Percentiles rank a stretch among this genome's conserved stretches.
Conservation (phyloP, 371 early-diverging fungal species). For the Mortierella sp. region DNA sequence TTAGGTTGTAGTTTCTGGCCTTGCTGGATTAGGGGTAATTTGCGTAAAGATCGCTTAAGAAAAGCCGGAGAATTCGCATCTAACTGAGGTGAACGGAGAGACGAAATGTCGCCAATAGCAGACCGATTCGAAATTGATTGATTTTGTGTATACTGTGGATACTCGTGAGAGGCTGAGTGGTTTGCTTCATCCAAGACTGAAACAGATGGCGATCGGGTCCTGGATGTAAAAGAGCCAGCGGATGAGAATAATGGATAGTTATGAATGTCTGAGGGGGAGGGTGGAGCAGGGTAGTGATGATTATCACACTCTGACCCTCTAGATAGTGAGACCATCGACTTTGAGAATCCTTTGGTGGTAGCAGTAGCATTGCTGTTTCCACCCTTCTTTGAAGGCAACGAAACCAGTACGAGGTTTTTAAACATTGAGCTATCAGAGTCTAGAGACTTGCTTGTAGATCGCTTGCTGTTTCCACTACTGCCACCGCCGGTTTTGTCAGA, state of each 20-base stretch:
- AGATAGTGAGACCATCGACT: slow-evolving; percentile 33
- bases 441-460: slow-evolving; percentile 11
- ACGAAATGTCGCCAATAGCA: slow-evolving; percentile 7
- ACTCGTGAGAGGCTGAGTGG: background rate
- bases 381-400: slow-evolving; percentile 14
- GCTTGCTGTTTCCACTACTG: background rate
- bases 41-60: background rate
- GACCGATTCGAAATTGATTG: background rate
- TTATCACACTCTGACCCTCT: slow-evolving; percentile 5
- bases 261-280: background rate
- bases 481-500: background rate
- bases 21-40: too few relatives aligned
- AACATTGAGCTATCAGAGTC: slow-evolving; percentile 27
- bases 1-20: background rate
- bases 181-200: slow-evolving; percentile 16
- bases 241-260: background rate
- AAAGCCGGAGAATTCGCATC: background rate
- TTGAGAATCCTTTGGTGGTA: slow-evolving; percentile 18
- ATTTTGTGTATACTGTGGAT: background rate
- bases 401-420: slow-evolving; percentile 26
- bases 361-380: background rate
- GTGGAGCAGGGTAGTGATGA: background rate
- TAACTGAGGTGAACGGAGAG: background rate
- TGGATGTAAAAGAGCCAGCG: background rate
- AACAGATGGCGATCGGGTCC: slow-evolving; percentile 24